Evolutionary conservation across 2,329 filamentous ascomycete species (phyloP).

Genomic region (Botryotinia convoluta): DNA sequence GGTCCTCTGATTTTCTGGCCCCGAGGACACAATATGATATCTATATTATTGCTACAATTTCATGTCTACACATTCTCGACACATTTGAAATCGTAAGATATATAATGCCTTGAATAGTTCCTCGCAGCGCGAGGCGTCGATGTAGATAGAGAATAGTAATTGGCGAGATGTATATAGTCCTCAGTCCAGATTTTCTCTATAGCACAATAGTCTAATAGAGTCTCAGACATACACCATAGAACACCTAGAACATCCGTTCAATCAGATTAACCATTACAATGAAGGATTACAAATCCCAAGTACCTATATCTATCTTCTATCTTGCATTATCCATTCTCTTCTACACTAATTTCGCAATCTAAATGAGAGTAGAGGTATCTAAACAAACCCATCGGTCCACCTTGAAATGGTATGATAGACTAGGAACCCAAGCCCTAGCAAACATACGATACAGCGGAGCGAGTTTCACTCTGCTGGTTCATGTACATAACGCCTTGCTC

Average conservation of each 20-base stretch:
- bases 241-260: neutral
- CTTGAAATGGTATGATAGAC: neutral
- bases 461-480: neutral
- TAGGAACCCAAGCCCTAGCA: neutral
- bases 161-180: neutral
- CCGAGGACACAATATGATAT: fast-evolving
- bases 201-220: too few species aligned
- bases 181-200: too few species aligned
- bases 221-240: neutral
- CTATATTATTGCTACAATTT: neutral
- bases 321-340: neutral
- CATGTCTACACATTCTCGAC: neutral
- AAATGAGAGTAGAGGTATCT: neutral
- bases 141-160: neutral
- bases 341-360: neutral
- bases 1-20: neutral
- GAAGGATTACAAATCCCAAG: neutral
- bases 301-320: neutral
- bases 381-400: neutral
- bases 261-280: neutral
- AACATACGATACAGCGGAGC: neutral
- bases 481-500: fast-evolving
- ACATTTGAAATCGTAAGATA: neutral
- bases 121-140: neutral
- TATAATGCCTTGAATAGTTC: fast-evolving